Percentiles rank a stretch among this genome's conserved stretches.
These are phyloP conservation scores for Lophiotrema nucula DNA, from an alignment of 495 filamentous ascomycete species.

Conservation along the genomic window DNA sequence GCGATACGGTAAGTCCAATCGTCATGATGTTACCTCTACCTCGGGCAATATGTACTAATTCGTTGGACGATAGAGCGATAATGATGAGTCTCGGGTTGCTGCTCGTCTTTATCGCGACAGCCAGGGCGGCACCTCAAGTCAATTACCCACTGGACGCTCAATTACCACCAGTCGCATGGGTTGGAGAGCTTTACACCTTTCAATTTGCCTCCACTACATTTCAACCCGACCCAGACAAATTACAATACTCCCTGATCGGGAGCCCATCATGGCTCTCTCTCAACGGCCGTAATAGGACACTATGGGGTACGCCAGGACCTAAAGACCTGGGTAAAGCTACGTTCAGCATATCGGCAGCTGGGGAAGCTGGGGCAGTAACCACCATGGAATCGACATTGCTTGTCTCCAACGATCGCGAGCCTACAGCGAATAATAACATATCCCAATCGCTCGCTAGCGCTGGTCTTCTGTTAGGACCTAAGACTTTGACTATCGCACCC, in stretches of 20 bases:
- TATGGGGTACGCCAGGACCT: constrained; percentile 63
- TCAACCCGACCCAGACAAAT: constrained; percentile 48
- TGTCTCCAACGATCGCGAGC: constrained; percentile 10
- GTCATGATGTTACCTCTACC: background rate
- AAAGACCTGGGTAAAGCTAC: constrained; percentile 54
- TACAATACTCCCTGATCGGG: constrained; percentile 62
- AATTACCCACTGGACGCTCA: constrained; percentile 75
- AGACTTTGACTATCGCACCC: constrained; percentile 31
- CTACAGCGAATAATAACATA: constrained; percentile 23
- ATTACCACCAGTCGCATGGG: constrained; percentile 70
- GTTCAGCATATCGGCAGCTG: constrained; percentile 46
- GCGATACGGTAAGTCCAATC: constrained; percentile 3
- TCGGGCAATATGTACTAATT: background rate
- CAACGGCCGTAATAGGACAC: constrained; percentile 57
- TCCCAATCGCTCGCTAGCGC: constrained; percentile 31
- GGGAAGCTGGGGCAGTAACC: constrained; percentile 27
- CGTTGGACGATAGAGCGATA: background rate
- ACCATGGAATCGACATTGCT: constrained; percentile 37
- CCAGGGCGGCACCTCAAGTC: constrained; percentile 49
- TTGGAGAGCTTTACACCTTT: constrained; percentile 63
- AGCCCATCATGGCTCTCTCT: constrained; percentile 69
- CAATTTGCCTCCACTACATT: constrained; percentile 69
- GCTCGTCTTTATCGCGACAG: constrained; percentile 19
- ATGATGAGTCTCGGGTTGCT: constrained; percentile 7
- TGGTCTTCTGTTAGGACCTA: constrained; percentile 36